phyloP scores from a whole-genome alignment of 345 rosid species.

The Boechera divaricarpa region DNA sequence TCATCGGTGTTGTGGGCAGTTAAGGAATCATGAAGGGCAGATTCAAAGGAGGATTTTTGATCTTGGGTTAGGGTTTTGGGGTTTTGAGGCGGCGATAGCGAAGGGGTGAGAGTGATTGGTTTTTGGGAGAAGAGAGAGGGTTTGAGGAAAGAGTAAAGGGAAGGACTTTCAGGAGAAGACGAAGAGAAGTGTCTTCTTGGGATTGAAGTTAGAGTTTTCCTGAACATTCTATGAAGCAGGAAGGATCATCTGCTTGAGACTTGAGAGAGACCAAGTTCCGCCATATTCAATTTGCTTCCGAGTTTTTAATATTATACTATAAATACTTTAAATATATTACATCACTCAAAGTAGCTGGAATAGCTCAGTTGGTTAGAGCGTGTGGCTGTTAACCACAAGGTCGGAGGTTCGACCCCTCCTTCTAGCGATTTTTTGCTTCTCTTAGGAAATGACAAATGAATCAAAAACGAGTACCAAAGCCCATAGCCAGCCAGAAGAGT shows the following conservation, averaged over 20 bases:
- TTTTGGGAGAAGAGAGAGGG: conserved; percentile 68
- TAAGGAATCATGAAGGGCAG: conserved; percentile 64
- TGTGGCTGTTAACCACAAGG: conserved; percentile 94
- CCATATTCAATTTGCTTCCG: conserved; percentile 27
- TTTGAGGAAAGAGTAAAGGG: conserved; percentile 81
- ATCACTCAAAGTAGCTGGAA: conserved; percentile 50
- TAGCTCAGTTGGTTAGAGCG: conserved; percentile 95
- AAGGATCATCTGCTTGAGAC: conserved; percentile 5
- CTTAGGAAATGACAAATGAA: background rate
- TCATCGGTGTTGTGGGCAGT: conserved; percentile 58
- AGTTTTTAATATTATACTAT: background rate
- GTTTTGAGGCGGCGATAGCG: conserved; percentile 32
- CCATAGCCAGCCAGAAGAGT: background rate
- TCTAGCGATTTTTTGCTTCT: conserved; percentile 20
- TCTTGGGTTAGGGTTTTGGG: conserved; percentile 56
- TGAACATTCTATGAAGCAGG: conserved; percentile 50
- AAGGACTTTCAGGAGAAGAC: conserved; percentile 50
- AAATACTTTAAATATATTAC: fast-evolving
- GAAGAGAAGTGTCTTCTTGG: conserved; percentile 47
- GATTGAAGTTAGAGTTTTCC: conserved; percentile 43
- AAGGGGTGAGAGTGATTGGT: conserved; percentile 35
- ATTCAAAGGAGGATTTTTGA: conserved; percentile 54
- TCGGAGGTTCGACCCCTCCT: conserved; percentile 84
- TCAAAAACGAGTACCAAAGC: background rate
- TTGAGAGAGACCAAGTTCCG: conserved; percentile 24